Conservation (phyloP, 139 green algal genomes). For the Haematococcus lacustris region DNA sequence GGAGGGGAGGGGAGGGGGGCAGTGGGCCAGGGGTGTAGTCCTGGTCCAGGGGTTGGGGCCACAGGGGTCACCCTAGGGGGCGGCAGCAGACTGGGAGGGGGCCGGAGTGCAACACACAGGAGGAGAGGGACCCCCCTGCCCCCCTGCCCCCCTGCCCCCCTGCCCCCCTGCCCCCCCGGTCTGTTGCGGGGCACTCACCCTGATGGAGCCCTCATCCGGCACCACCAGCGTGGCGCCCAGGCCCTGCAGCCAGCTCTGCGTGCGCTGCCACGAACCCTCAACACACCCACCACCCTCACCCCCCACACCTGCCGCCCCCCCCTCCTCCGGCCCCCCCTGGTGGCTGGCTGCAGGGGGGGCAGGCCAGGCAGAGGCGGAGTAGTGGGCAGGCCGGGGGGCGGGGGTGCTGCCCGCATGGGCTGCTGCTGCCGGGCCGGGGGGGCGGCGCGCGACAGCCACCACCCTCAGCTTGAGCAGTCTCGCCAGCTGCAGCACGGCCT, state of each 20-base stretch:
- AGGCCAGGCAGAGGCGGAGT: too few relatives aligned
- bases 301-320: too few relatives aligned
- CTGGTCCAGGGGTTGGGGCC: not conserved
- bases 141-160: not conserved
- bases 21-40: not conserved
- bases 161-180: too few relatives aligned
- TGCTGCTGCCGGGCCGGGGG: not conserved
- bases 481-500: slow-evolving; percentile 77
- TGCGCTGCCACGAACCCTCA: slow-evolving; percentile 9
- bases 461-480: slow-evolving; percentile 65
- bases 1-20: not conserved
- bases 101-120: not conserved
- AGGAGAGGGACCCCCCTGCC: too few relatives aligned
- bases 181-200: not conserved
- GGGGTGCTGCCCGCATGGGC: not conserved
- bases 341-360: too few relatives aligned
- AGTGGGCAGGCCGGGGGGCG: not conserved
- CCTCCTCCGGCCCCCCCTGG: too few relatives aligned
- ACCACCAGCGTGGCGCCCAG: slow-evolving; percentile 64
- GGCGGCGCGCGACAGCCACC: slow-evolving; percentile 28
- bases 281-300: too few relatives aligned
- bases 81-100: not conserved
- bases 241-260: slow-evolving; percentile 35
- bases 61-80: not conserved
- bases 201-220: slow-evolving; percentile 13